Conservation (phyloP, 495 filamentous ascomycete genomes). For the Penicillium manginii region DNA sequence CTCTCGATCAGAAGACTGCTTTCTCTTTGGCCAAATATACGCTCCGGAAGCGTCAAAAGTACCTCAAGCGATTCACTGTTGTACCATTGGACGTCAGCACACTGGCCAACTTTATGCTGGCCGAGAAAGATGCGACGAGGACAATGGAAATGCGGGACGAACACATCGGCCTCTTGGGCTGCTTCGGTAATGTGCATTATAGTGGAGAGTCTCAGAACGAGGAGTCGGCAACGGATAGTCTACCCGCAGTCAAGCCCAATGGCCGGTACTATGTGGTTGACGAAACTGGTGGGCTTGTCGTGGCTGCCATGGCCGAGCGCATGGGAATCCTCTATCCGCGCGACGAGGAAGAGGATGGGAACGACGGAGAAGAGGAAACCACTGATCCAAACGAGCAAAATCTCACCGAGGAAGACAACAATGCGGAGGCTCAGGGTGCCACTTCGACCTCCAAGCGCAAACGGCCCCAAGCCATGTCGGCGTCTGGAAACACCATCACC, state of each 20-base stretch:
- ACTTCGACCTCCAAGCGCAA: conserved; percentile 24
- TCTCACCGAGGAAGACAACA: not conserved
- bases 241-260: conserved; percentile 41
- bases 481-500: conserved; percentile 80
- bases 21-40: conserved; percentile 96
- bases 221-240: conserved; percentile 33
- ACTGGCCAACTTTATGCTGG: conserved; percentile 72
- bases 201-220: conserved; percentile 18
- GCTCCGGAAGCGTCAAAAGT: conserved; percentile 90
- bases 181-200: conserved; percentile 67
- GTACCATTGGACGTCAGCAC: conserved; percentile 78
- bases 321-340: conserved; percentile 80
- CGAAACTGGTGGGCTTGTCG: conserved; percentile 83
- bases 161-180: conserved; percentile 71
- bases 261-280: conserved; percentile 90
- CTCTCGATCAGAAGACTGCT: conserved; percentile 88
- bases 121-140: conserved; percentile 74
- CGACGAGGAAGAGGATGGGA: conserved; percentile 35
- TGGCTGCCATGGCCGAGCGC: conserved; percentile 86
- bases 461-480: conserved; percentile 47
- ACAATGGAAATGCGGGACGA: conserved; percentile 92
- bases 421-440: conserved; percentile 16
- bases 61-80: conserved; percentile 81
- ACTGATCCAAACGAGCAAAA: not conserved
- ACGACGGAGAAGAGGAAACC: conserved; percentile 16